These are phyloP conservation scores for Paxillus involutus DNA, from an alignment of 768 basidiomycete species.

Conservation along the genomic window DNA sequence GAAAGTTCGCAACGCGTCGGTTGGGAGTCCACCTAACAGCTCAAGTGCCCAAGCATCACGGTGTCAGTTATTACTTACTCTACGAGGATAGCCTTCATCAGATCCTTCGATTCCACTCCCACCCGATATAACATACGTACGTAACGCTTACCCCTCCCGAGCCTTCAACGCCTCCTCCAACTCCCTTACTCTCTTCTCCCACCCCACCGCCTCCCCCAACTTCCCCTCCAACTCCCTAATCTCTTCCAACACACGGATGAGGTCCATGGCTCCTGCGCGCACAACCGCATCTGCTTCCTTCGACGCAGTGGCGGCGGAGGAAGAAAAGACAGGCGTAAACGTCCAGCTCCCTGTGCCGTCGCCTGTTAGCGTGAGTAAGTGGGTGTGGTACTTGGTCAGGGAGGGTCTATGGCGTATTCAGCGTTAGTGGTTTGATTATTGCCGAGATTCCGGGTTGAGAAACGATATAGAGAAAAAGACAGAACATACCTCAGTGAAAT, in stretches of 20 bases:
- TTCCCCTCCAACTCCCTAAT: constrained; percentile 22
- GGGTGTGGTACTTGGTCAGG: constrained; percentile 85
- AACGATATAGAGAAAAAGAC: neutral
- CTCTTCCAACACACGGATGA: constrained; percentile 27
- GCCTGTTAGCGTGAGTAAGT: constrained; percentile 76
- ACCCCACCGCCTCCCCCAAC: constrained; percentile 23
- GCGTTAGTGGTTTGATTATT: neutral
- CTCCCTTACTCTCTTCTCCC: constrained; percentile 27
- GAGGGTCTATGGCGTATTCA: constrained; percentile 58
- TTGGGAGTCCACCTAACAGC: no score
- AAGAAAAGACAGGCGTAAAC: constrained; percentile 50
- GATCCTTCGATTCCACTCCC: no score
- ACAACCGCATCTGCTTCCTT: neutral
- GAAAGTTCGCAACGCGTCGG: no score
- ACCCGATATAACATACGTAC: no score
- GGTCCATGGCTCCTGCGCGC: constrained; percentile 11
- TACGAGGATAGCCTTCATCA: no score
- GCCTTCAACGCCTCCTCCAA: constrained; percentile 26
- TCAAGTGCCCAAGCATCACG: no score
- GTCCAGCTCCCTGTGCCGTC: constrained; percentile 73
- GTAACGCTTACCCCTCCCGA: neutral
- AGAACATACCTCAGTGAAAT: constrained; percentile 75
- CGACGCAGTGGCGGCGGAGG: constrained; percentile 21
- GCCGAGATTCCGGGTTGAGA: neutral
- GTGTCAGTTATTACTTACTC: no score